phyloP scores from a whole-genome alignment of 2,329 filamentous ascomycete species.

The Dothiorella sarmentorum region DNA sequence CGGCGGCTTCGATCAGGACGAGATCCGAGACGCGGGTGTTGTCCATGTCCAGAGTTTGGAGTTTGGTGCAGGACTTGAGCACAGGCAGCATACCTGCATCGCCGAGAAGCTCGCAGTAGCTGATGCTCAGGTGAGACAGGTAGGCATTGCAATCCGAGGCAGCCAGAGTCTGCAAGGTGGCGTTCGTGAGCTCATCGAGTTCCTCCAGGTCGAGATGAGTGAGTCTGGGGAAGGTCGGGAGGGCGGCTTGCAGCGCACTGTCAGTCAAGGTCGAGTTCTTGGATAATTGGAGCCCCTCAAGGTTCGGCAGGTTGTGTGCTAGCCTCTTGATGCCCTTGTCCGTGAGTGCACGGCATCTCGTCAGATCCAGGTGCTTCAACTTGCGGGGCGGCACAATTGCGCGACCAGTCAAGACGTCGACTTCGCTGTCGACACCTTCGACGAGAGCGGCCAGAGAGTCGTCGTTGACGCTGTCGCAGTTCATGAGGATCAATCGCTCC shows the following conservation, averaged over 20 bases:
- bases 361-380: constrained; percentile 81
- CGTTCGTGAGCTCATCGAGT: constrained; percentile 71
- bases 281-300: constrained; percentile 80
- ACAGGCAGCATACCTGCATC: constrained; percentile 81
- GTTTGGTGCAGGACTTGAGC: constrained; percentile 67
- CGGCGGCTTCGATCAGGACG: constrained; percentile 77
- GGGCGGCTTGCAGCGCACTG: constrained; percentile 64
- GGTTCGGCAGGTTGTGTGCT: constrained; percentile 68
- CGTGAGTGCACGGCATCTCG: constrained; percentile 71
- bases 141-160: constrained; percentile 68
- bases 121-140: constrained; percentile 79
- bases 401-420: constrained; percentile 74
- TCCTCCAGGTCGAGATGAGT: constrained; percentile 91
- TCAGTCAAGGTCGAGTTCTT: constrained; percentile 75
- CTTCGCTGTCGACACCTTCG: constrained; percentile 69
- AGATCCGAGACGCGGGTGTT: constrained; percentile 90
- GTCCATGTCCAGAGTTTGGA: constrained; percentile 79
- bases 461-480: constrained; percentile 76
- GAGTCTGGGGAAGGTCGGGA: constrained; percentile 72
- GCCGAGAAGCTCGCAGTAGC: constrained; percentile 82
- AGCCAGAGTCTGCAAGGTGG: constrained; percentile 69
- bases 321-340: constrained; percentile 68
- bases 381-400: constrained; percentile 73
- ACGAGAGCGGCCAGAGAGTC: constrained; percentile 69
- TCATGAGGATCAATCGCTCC: constrained; percentile 76